Evolutionary conservation across 306 rosid genomes (phyloP), one percentile per base, ranked within the genome.

Genomic region (Cucurbita moschata): DNA sequence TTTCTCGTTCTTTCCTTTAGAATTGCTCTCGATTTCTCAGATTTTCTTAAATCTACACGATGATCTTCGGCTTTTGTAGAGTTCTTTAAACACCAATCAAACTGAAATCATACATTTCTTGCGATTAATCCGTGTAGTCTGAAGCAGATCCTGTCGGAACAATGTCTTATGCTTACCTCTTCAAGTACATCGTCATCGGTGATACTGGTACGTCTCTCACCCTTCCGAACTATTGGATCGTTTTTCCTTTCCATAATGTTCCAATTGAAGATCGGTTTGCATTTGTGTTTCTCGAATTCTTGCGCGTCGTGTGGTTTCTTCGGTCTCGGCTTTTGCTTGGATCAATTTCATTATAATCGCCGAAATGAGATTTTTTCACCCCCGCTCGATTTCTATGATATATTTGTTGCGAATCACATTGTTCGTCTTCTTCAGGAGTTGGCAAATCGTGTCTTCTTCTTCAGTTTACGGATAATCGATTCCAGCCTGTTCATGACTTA

Each of bases 181-280:
- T 94, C 96, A 94, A 94, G 83, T 94, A 94, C 82, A 94, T 94
- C 84, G 88, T 94, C 87, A 94, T 94, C 85, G 99, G 99, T 21
- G 99, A 94, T 75, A 94, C 99, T 47, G 99, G 99, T 94, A 88
- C 16, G 35, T 65, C 37, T 54, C 53, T 70, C 64, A 71, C 61
- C 30, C 37, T 5, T 26, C 4, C 4, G 16, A 70, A 30, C 30
- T 38, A 21, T 7, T 53, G 3, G 15, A 15, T 52, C 18, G 15
- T 3, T 44, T 13, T 40, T 30, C 4, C 35, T 3, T 30, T 30
- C 35, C 35, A 30, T 30, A 2, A 30, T 30, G 3, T 30, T 59
- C 53, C 5, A 4, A 11, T 60, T 13, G 5, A 65, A 18, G 21
- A 68, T 47, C 38, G 73, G 7, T 69, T 46, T 69, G 5, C 72